Evolutionary conservation across 768 basidiomycete species (phyloP).

Genomic region (Daedaleopsis sinensis): DNA sequence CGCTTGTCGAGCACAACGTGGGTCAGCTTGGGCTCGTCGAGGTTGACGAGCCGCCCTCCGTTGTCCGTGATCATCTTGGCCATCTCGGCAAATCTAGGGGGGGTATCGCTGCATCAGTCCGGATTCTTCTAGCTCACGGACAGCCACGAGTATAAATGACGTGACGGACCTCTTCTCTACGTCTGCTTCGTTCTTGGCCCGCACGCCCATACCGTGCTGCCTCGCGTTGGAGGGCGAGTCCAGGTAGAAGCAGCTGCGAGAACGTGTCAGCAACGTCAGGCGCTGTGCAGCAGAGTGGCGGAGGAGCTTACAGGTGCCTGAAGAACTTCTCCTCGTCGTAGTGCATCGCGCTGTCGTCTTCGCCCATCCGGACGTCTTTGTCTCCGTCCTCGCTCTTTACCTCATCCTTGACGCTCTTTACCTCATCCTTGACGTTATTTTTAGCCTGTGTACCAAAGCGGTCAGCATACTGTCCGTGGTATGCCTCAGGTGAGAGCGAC

Average conservation of each 20-base stretch:
- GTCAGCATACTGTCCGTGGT: no score
- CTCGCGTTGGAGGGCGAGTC: slow-evolving; percentile 79
- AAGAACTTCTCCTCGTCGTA: slow-evolving; percentile 85
- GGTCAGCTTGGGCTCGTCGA: slow-evolving; percentile 80
- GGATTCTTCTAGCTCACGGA: not conserved
- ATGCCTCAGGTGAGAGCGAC: not conserved
- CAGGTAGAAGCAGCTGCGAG: slow-evolving; percentile 79
- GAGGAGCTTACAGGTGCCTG: slow-evolving; percentile 68
- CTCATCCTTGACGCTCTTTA: not conserved
- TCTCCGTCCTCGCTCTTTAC: not conserved
- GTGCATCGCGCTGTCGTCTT: slow-evolving; percentile 64
- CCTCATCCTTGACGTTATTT: not conserved
- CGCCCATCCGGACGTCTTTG: slow-evolving; percentile 67
- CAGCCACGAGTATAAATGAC: no score
- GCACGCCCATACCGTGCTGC: slow-evolving; percentile 61
- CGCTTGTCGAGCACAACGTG: slow-evolving; percentile 86
- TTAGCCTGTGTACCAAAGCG: not conserved
- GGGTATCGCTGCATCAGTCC: not conserved
- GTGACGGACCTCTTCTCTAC: slow-evolving; percentile 55
- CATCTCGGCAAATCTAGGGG: slow-evolving; percentile 56
- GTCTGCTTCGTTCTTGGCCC: slow-evolving; percentile 52
- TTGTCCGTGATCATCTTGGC: slow-evolving; percentile 58
- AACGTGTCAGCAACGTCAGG: slow-evolving; percentile 1
- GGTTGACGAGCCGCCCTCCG: slow-evolving; percentile 71
- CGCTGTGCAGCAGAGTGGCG: not conserved